phyloP scores from a whole-genome alignment of 2,329 filamentous ascomycete genomes.

The Calonectria pteridis region DNA sequence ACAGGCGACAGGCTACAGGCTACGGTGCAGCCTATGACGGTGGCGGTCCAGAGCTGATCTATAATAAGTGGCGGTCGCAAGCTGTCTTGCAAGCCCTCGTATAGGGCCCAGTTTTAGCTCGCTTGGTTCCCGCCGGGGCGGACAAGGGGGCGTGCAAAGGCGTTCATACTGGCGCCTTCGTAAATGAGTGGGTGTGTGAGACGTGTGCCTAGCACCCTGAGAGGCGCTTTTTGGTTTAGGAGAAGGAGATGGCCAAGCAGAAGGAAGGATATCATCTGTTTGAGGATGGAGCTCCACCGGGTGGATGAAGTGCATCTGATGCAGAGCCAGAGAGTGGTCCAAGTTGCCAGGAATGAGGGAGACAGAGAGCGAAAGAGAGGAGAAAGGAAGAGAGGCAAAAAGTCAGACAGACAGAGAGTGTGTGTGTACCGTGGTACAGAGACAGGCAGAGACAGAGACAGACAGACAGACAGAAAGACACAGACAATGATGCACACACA shows the following conservation, averaged over 20 bases:
- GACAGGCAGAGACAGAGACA: not conserved
- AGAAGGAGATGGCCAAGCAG: not conserved
- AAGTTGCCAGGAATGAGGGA: not conserved
- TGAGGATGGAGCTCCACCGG: not conserved
- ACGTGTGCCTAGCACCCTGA: not conserved
- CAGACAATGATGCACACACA: not conserved
- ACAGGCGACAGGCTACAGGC: not conserved
- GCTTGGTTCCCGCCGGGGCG: conserved; percentile 3
- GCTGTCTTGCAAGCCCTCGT: conserved; percentile 6
- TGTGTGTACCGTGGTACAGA: not conserved
- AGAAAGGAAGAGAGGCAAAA: too few relatives aligned
- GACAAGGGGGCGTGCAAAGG: not conserved
- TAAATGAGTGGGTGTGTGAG: not conserved
- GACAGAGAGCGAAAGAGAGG: not conserved
- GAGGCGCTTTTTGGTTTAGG: too few relatives aligned
- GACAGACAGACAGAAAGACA: not conserved
- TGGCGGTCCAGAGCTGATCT: conserved; percentile 13
- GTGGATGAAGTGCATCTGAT: not conserved
- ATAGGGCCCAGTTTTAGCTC: conserved; percentile 5
- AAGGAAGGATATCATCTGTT: not conserved
- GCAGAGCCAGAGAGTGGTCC: not conserved
- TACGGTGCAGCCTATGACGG: conserved; percentile 22
- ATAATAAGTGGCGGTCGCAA: conserved; percentile 24
- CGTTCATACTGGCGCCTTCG: not conserved
- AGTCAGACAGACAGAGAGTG: not conserved